A percentile compares a stretch with the other conserved stretches of the same genome.
Evolutionary conservation across 2,329 filamentous ascomycete genomes (phyloP).

Genomic region (Neofusicoccum kwambonambiense): DNA sequence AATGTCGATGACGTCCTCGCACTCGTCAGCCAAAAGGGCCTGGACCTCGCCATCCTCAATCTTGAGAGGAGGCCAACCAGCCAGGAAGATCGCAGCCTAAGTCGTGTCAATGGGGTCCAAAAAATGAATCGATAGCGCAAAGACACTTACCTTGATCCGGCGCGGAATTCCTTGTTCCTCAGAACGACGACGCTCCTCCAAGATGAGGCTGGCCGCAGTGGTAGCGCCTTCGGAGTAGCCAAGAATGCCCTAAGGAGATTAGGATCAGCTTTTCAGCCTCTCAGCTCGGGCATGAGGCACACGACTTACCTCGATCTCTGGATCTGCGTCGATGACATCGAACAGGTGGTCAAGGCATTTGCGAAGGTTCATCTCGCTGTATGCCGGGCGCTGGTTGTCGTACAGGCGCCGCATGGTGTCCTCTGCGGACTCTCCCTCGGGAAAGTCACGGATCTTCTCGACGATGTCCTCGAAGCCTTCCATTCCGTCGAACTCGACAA

Average conservation of each 20-base stretch:
- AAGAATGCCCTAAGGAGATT: constrained; percentile 53
- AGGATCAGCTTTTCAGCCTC: background rate
- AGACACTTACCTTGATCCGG: background rate
- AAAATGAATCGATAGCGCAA: too few species aligned
- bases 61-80: constrained; percentile 45
- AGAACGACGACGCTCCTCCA: constrained; percentile 48
- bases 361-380: constrained; percentile 25
- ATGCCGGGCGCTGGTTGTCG: constrained; percentile 35
- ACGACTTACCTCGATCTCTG: constrained; percentile 20
- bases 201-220: constrained; percentile 51
- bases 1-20: constrained; percentile 40
- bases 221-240: constrained; percentile 63
- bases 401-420: constrained; percentile 56
- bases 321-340: constrained; percentile 47
- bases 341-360: constrained; percentile 36
- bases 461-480: constrained; percentile 46
- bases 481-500: constrained; percentile 47
- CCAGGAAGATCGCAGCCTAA: constrained; percentile 51
- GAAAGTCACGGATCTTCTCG: constrained; percentile 55
- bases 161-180: constrained; percentile 34
- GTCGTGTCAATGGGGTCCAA: constrained; percentile 2
- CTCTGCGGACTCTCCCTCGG: constrained; percentile 52
- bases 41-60: constrained; percentile 26
- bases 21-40: constrained; percentile 41
- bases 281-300: background rate